Base-by-base conservation (phyloP, 208 protist species). In the Angomonas ambiguus region DNA sequence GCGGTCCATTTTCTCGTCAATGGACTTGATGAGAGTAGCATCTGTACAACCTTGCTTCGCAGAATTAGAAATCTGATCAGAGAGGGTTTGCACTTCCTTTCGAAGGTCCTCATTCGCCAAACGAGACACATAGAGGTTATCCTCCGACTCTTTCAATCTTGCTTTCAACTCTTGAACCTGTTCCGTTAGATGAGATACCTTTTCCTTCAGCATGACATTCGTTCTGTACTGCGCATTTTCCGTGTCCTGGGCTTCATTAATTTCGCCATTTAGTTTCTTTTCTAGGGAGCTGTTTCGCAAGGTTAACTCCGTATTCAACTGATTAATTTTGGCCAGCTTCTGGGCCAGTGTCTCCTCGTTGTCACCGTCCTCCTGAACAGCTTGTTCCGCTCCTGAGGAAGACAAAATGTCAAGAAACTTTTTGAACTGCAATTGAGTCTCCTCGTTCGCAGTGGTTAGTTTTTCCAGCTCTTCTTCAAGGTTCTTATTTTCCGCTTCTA, bases 381-480 rank as follows among this genome's bases (percentile, higher is more conserved):
- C 34, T 27, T 18, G 34, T 59, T 24, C 33, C 48, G 45, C 38
- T 56, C 48, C 51, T 38, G 28, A 32, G 30, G 45, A 59, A 18
- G 31, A 61, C 13, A 58, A 16, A 31, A 56, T 59, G 1, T 27
- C 34, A 38, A 18, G 22, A 18, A 62, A 53, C 22, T 61, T 35
- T n/a, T 65, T 49, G 35, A 27, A 41, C 48, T 65, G 33, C 31
- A 38, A 20, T 5, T 62, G 49, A 18, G 60, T 38, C 32, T 67
- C 60, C 1, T 63, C 63, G 65, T 75, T 48, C 20, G 51, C 63
- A 30, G 73, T 63, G 24, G 32, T 58, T 4, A 87, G 42, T 42
- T 74, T 65, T 42, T 87, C 61, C 33, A 74, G 42, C 24, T 74
- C 66, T 18, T 83, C 69, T 34, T 79, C 66, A 1, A 60, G 42